Base-by-base conservation (phyloP, 2,329 filamentous ascomycete genomes). In the Colletotrichum eleusines region DNA sequence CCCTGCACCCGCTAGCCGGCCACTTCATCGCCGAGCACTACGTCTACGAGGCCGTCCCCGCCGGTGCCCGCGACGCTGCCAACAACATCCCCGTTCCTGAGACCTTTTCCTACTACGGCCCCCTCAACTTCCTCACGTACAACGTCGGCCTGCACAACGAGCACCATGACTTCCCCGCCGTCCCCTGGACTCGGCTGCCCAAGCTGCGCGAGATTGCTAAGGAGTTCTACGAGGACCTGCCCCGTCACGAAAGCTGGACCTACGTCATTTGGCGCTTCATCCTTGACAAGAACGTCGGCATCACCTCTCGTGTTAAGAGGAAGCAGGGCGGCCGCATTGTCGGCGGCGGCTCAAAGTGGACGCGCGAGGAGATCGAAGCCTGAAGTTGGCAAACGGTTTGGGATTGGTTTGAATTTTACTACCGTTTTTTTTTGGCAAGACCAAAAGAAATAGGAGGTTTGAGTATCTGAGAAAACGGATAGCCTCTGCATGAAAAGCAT, bases 1-100 rank as follows among this genome's bases (percentile, higher is more conserved):
- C 92, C 57, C 87, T 99, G 40, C 96, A 99, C 83, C 96, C 96
- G 4, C 94, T 95, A 70, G 96, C 96, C 0, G 96, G 94, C 54
- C 96, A 99, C 84, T 99, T 99, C 86, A 99, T 99, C 81, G 95
- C 96, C 69, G 96, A 99, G 84, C 96, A 99, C 83, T 95, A 95
- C 83, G 92, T 95, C 74, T 95, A 94, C 78, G 86, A 90, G 76
- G 90, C 89, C 62, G 84, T 89, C 75, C 84, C 84, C 18, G 85
- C 86, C 23, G 83, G 84, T 12, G 87, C 88, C 69, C 82, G 79
- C 63, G 82, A 91, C 74, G 88, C 90, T 1, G 82, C 85, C 31
- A 91, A 90, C 75, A 81, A 84, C 50, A 84, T 92, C 51, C 87
- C 91, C 20, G 87, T 97, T 5, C 95, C 96, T 2, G 96, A 99